Evolutionary conservation across 495 filamentous ascomycete species (phyloP), one percentile per base, ranked within the genome.

Genomic region (Tuber umbilicatum): DNA sequence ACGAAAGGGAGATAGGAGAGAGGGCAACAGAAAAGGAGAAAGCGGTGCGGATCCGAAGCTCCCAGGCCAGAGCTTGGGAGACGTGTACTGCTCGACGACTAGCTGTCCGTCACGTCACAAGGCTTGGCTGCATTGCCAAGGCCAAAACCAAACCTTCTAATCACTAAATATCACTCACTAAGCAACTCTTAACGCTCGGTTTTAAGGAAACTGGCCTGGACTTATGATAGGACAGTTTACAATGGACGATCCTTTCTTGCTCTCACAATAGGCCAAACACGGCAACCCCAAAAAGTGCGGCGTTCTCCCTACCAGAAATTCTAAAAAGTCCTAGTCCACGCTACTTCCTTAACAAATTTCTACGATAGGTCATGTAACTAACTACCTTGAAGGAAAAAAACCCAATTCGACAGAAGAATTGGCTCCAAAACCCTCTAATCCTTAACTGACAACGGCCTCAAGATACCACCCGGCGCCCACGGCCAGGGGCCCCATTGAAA

Each of bases 121-220:
- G 55, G 55, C 55, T 64, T 64, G 55, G 55, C 55, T 35, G 55
- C 55, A 64, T 64, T 64, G 55, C 27, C 27, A 35, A 64, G 27
- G 3, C 50, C 27, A 60, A 5, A 35, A 31, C 16, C 23, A 35
- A 64, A 3, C 27, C 6, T 31, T 10, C n/a, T 10, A 55, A 60
- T 60, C 50, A 60, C n/a, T 0, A 60, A 60, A 60, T 60, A 60
- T 60, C n/a, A 60, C 50, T 31, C n/a, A n/a, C 43, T 19, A 47
- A 45, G 5, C 21, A 23, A 17, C 43, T 21, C 0, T 47, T 19
- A 47, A 6, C 43, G 2, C 43, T 5, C 16, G 43, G 2, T 45
- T 45, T 21, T 45, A 5, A 42, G 9, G 41, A 45, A 45, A 17
- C 43, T 4, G 3, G 2, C 43, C 16, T 43, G 17, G 19, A 42